A percentile compares a stretch with the other conserved stretches of the same genome.
Evolutionary conservation across 176 grass and related monocot species (phyloP).

Genomic region (Guadua angustifolia): DNA sequence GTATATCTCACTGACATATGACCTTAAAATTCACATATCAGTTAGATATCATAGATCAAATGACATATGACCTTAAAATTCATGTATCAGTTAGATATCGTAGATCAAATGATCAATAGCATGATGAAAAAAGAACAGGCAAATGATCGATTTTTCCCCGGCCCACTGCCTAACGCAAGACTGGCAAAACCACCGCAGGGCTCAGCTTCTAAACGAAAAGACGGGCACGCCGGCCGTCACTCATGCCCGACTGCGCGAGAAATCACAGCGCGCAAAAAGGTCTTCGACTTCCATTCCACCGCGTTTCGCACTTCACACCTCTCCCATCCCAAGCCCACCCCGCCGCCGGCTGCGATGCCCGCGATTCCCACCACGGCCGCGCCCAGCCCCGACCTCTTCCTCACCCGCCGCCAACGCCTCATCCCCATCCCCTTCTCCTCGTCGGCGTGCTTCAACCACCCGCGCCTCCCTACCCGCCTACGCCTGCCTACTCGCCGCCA

Average conservation of each 20-base stretch:
- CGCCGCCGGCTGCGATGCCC: slow-evolving; percentile 25
- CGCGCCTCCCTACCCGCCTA: not conserved
- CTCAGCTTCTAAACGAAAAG: no score
- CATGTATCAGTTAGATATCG: no score
- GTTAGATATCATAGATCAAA: no score
- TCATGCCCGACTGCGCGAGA: not conserved
- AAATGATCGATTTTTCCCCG: no score
- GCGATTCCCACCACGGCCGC: slow-evolving; percentile 27
- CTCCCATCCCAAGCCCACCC: slow-evolving; percentile 4
- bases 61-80: no score
- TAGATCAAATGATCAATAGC: no score
- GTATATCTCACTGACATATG: no score
- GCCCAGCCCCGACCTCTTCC: not conserved
- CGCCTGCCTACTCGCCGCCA: slow-evolving; percentile 31
- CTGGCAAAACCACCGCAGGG: no score
- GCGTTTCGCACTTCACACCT: not conserved
- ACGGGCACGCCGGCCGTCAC: not conserved
- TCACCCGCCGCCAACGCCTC: slow-evolving; percentile 16
- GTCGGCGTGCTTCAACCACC: not conserved
- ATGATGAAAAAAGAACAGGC: no score
- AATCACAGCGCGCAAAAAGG: not conserved
- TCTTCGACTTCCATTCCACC: not conserved
- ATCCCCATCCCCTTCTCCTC: slow-evolving; percentile 16
- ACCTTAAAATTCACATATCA: no score
- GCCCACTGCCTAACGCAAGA: no score